A percentile compares a stretch with the other conserved stretches of the same genome.
These are phyloP conservation scores for Termitomyces heimii DNA, from an alignment of 768 basidiomycete genomes.

Conservation along the genomic window DNA sequence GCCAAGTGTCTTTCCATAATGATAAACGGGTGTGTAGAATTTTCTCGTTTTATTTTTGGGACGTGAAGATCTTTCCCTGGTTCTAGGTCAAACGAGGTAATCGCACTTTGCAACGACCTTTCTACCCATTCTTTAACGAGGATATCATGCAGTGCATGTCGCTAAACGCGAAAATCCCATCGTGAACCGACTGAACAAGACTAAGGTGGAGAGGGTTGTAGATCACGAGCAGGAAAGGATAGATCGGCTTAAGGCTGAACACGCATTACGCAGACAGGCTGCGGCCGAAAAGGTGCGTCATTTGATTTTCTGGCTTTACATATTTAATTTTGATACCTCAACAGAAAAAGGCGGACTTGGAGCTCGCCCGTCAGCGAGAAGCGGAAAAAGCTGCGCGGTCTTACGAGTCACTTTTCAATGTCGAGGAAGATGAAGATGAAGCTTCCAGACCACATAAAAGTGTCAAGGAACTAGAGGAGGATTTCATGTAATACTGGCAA, in stretches of 20 bases:
- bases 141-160: conserved; percentile 54
- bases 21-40: conserved; percentile 65
- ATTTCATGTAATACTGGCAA: conserved; percentile 66
- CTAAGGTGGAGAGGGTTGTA: conserved; percentile 76
- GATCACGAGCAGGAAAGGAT: conserved; percentile 89
- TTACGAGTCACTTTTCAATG: conserved; percentile 76
- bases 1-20: conserved; percentile 91
- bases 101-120: not conserved
- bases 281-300: conserved; percentile 61
- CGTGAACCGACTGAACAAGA: conserved; percentile 92
- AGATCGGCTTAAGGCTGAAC: conserved; percentile 77
- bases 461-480: conserved; percentile 76
- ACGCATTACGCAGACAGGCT: conserved; percentile 50
- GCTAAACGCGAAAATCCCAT: conserved; percentile 79
- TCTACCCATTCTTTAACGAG: not conserved
- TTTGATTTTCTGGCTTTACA: not conserved
- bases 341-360: conserved; percentile 76
- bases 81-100: conserved; percentile 75
- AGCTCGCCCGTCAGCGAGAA: conserved; percentile 69
- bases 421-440: conserved; percentile 55
- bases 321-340: not conserved
- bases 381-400: conserved; percentile 85
- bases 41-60: not conserved
- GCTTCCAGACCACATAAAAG: conserved; percentile 38
- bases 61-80: not conserved